Base-by-base conservation (phyloP, 2,329 filamentous ascomycete species). In the Madurella mycetomatis region DNA sequence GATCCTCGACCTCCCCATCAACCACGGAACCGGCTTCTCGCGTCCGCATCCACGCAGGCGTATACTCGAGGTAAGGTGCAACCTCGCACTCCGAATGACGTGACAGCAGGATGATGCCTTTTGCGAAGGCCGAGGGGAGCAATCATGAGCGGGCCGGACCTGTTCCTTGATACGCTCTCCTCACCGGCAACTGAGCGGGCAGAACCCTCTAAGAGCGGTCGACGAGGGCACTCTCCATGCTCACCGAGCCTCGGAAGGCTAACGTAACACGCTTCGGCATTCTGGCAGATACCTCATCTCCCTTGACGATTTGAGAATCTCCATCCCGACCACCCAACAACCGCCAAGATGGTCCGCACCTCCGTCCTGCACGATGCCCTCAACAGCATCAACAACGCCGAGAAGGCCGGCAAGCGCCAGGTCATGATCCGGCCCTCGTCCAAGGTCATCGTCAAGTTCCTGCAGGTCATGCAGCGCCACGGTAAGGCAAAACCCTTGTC, bases 361-460 rank as follows among this genome's bases (percentile, higher is more conserved):
- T 96, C 91, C 76, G 94, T 97, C 73, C 92, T 99, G 79, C 95
- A 97, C 85, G 94, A 99, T 87, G 91, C 90, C 75, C 88, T 96
- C 72, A 96, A 96, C 78, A 83, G 86, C 83, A 97, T 99, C 88
- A 99, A 99, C 91, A 99, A 99, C 79, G 94, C 94, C 84, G 95
- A 99, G 86, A 97, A 99, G 88, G 83, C 89, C 70, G 94, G 94
- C 82, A 97, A 97, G 88, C 92, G 94, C 74, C 94, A 99, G 83
- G 94, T 97, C 74, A 73, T 99, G 76, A 96, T 99, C 84, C 87
- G 92, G 72, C 94, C 95, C 69, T 88, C 85, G 77, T 97, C 94
- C 78, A 99, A 99, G 89, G 94, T 99, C 83, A 99, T 99, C 72
- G 81, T 95, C 83, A 97, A 97, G 86, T 99, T 97, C 87, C 84